Evolutionary conservation across 257 asterid genomes (phyloP).

Genomic region (Nicotiana undulata): DNA sequence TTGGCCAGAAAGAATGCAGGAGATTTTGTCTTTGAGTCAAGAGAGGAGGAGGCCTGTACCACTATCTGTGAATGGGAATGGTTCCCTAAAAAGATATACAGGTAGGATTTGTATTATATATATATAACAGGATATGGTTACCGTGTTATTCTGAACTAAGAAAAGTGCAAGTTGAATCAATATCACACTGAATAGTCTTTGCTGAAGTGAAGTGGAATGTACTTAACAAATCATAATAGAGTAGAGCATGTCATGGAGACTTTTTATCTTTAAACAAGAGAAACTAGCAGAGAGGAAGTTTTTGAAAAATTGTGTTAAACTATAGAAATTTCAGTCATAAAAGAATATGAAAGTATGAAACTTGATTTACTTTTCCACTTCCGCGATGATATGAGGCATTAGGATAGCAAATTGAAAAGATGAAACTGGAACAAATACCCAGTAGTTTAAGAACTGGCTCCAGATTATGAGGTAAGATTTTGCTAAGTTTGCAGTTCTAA

Average conservation of each 20-base stretch:
- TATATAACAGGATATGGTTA: background rate
- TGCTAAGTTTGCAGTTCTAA: background rate
- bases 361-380: too few relatives aligned
- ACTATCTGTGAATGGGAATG: conserved; percentile 54
- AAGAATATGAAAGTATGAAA: too few relatives aligned
- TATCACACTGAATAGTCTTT: background rate
- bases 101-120: conserved; percentile 27
- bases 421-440: background rate
- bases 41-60: conserved; percentile 58
- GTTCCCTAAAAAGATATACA: conserved; percentile 54
- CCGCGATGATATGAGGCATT: too few relatives aligned
- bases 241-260: background rate
- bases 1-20: conserved; percentile 94
- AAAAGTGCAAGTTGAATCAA: background rate
- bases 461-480: background rate
- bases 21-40: conserved; percentile 68
- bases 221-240: background rate
- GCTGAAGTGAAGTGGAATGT: background rate
- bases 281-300: background rate
- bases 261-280: background rate
- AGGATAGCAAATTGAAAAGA: background rate
- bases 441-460: background rate
- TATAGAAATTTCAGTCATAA: background rate
- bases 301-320: background rate
- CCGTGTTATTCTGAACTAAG: background rate